phyloP scores from a whole-genome alignment of 768 basidiomycete genomes.

The Galerina marginata region DNA sequence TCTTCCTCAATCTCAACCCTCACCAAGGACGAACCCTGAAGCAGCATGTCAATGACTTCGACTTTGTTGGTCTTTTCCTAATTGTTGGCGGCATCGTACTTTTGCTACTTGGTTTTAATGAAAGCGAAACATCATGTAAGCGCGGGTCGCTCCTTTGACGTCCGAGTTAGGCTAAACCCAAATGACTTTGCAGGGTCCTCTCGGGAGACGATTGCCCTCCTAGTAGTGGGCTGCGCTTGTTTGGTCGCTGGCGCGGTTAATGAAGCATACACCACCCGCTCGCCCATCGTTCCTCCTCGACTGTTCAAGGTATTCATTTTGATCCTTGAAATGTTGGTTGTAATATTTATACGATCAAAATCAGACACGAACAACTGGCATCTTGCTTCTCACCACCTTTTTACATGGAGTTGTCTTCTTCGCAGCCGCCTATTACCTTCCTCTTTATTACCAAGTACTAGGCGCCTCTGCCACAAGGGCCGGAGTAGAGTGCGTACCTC shows the following conservation, averaged over 20 bases:
- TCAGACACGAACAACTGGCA: slow-evolving; percentile 75
- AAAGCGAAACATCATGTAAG: slow-evolving; percentile 70
- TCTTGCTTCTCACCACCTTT: slow-evolving; percentile 62
- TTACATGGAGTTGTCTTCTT: slow-evolving; percentile 73
- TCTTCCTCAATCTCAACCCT: slow-evolving; percentile 83
- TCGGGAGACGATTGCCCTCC: slow-evolving; percentile 62
- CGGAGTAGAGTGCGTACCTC: slow-evolving; percentile 59
- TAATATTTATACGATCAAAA: background rate
- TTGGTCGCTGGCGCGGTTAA: slow-evolving; percentile 59
- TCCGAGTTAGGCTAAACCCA: background rate
- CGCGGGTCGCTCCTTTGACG: slow-evolving; percentile 1
- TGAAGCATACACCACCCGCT: slow-evolving; percentile 64
- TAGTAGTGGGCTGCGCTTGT: slow-evolving; percentile 61
- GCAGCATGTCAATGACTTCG: slow-evolving; percentile 69
- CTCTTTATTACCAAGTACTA: slow-evolving; percentile 79
- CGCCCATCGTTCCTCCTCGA: slow-evolving; percentile 77
- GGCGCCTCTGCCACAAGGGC: slow-evolving; percentile 76
- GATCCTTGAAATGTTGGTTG: background rate
- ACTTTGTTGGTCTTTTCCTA: slow-evolving; percentile 69
- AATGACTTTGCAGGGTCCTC: slow-evolving; percentile 53
- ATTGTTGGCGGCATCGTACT: slow-evolving; percentile 71
- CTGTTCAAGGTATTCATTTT: slow-evolving; percentile 61
- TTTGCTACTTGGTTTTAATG: slow-evolving; percentile 75
- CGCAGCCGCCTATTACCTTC: slow-evolving; percentile 66
- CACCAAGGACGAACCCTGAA: slow-evolving; percentile 61